A percentile compares a stretch with the other conserved stretches of the same genome.
Evolutionary conservation across 2,329 filamentous ascomycete species (phyloP).

Genomic region (Calonectria ilicicola): DNA sequence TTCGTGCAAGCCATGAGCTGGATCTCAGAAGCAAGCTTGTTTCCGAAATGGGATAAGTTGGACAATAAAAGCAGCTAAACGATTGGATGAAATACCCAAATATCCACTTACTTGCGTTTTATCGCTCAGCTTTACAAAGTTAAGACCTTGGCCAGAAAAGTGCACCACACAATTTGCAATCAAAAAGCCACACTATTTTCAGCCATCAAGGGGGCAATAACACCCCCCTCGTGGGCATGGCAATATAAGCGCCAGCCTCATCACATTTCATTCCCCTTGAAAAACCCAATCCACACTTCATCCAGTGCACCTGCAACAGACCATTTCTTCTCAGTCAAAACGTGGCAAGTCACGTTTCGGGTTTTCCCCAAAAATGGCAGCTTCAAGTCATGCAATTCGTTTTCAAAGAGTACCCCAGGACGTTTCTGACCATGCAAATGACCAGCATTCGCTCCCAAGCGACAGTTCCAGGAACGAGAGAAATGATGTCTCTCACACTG

Average conservation of each 20-base stretch:
- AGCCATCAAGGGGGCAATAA: neutral
- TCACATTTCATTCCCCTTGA: neutral
- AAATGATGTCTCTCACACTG: neutral
- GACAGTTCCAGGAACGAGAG: neutral
- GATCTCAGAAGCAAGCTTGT: neutral
- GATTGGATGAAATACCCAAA: neutral
- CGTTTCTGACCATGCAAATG: neutral
- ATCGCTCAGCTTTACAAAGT: neutral
- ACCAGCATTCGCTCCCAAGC: neutral
- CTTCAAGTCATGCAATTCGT: neutral
- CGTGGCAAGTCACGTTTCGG: neutral
- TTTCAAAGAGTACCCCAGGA: constrained; percentile 1
- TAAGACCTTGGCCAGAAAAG: neutral
- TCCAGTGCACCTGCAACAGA: too few relatives aligned
- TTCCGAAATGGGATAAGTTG: neutral
- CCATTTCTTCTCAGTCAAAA: neutral
- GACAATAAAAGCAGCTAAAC: neutral
- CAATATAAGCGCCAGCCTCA: neutral
- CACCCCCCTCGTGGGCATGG: neutral
- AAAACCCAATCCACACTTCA: neutral
- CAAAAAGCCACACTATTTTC: neutral
- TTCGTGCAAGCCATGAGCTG: neutral
- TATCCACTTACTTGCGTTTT: neutral
- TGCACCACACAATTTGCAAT: neutral
- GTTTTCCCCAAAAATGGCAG: neutral